Percentiles rank a stretch among this genome's conserved stretches.
Conservation (phyloP, 1,284 basidiomycete species). For the Pterulicium gracile region DNA sequence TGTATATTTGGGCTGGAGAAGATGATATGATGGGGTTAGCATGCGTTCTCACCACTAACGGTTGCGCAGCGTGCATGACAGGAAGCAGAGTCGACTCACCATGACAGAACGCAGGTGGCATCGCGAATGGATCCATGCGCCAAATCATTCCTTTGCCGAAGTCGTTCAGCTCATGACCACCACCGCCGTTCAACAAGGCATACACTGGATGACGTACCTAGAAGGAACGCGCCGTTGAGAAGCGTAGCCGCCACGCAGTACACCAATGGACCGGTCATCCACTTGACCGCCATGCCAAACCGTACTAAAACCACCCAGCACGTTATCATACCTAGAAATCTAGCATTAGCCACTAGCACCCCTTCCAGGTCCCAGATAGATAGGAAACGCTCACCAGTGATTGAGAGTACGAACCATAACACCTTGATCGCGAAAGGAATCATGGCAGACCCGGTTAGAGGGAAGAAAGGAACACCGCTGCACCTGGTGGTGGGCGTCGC, state of each 20-base stretch:
- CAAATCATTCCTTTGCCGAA: conserved; percentile 45
- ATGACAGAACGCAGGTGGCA: conserved; percentile 47
- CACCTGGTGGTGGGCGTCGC: too few relatives aligned
- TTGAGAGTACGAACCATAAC: not conserved
- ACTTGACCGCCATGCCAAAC: not conserved
- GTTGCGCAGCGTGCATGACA: not conserved
- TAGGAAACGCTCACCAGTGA: not conserved
- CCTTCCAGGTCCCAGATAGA: too few relatives aligned
- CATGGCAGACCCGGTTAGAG: not conserved
- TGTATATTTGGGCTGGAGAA: conserved; percentile 33
- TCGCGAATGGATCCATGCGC: conserved; percentile 44
- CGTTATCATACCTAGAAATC: not conserved
- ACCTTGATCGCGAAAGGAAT: not conserved
- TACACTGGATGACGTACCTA: not conserved
- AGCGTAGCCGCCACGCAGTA: not conserved
- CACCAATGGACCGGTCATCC: not conserved
- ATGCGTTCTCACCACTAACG: too few relatives aligned
- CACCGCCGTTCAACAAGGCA: not conserved
- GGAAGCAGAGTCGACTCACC: conserved; percentile 25
- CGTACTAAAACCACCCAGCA: not conserved
- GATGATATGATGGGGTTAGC: too few relatives aligned
- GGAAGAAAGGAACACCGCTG: too few relatives aligned
- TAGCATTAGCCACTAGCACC: too few relatives aligned
- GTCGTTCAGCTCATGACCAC: not conserved
- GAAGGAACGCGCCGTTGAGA: not conserved